Conservation (phyloP, 352 stramenopile species). For the Globisporangium cylindrosporum region DNA sequence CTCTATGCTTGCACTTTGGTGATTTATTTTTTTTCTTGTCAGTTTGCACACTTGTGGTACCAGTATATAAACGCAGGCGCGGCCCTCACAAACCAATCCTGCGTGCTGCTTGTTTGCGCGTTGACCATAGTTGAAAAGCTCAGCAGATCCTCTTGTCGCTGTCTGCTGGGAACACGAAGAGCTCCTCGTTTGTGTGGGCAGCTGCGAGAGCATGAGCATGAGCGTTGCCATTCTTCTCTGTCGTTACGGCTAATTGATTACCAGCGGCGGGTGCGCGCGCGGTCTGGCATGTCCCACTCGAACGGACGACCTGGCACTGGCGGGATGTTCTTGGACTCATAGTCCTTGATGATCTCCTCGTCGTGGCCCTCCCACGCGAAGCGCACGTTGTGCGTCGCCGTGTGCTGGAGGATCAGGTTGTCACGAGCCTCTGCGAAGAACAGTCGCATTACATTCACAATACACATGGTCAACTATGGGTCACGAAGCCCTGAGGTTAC, state of each 20-base stretch:
- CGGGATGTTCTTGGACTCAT: conserved; percentile 72
- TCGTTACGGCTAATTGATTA: conserved; percentile 22
- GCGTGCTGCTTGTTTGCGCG: not conserved
- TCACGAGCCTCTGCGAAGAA: conserved; percentile 49
- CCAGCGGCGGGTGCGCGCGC: conserved; percentile 66
- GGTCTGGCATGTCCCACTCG: conserved; percentile 62
- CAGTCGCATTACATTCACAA: not conserved
- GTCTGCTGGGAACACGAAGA: not conserved
- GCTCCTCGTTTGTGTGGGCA: not conserved
- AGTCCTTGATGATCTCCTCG: conserved; percentile 73
- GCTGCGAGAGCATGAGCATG: not conserved
- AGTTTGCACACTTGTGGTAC: not conserved
- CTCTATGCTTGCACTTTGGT: not conserved
- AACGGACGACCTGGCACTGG: conserved; percentile 65
- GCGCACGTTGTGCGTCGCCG: conserved; percentile 76
- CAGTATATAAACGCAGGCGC: not conserved
- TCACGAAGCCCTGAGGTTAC: not conserved
- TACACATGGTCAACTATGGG: not conserved
- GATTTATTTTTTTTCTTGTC: not conserved
- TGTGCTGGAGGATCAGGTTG: conserved; percentile 63
- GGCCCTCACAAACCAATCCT: not conserved
- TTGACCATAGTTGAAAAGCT: not conserved
- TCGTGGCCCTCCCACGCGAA: conserved; percentile 77
- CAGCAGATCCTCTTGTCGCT: not conserved
- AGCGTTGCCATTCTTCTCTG: not conserved